Conservation (phyloP, 2,329 filamentous ascomycete genomes). For the Didymella arachidicola region DNA sequence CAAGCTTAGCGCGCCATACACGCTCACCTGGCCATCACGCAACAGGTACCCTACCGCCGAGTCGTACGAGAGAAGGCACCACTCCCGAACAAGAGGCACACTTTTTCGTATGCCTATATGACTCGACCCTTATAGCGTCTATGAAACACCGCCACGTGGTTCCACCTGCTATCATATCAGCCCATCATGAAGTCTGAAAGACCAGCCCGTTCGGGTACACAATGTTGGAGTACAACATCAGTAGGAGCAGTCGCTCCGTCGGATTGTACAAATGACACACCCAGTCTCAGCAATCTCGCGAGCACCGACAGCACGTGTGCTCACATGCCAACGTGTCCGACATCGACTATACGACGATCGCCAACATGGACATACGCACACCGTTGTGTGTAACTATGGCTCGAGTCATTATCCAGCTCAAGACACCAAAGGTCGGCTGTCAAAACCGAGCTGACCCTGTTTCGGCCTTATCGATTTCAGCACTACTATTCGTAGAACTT, state of each 20-base stretch:
- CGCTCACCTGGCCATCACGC: slow-evolving; percentile 7
- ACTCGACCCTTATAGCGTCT: slow-evolving; percentile 5
- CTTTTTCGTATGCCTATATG: slow-evolving; percentile 14
- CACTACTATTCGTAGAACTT: slow-evolving; percentile 1
- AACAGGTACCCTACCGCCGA: slow-evolving; percentile 15
- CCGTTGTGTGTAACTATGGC: slow-evolving; percentile 11
- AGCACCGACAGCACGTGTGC: slow-evolving; percentile 3
- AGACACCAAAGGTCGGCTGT: neutral
- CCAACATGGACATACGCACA: neutral
- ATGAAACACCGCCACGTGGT: slow-evolving; percentile 22
- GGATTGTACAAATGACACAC: slow-evolving; percentile 5
- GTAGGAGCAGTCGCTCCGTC: neutral
- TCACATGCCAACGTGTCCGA: slow-evolving; percentile 11
- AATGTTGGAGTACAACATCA: slow-evolving; percentile 6
- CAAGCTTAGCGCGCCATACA: slow-evolving; percentile 13
- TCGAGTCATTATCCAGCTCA: slow-evolving; percentile 14
- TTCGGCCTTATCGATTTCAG: neutral
- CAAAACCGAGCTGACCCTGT: slow-evolving; percentile 9
- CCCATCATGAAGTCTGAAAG: neutral
- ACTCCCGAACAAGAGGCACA: slow-evolving; percentile 8
- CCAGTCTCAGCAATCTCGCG: neutral
- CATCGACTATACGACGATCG: slow-evolving; percentile 1
- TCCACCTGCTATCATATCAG: slow-evolving; percentile 15
- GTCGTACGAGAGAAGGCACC: slow-evolving; percentile 19
- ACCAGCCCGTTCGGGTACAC: too few relatives aligned